Conservation (phyloP, 2,329 filamentous ascomycete genomes). For the Colletotrichum sp. region DNA sequence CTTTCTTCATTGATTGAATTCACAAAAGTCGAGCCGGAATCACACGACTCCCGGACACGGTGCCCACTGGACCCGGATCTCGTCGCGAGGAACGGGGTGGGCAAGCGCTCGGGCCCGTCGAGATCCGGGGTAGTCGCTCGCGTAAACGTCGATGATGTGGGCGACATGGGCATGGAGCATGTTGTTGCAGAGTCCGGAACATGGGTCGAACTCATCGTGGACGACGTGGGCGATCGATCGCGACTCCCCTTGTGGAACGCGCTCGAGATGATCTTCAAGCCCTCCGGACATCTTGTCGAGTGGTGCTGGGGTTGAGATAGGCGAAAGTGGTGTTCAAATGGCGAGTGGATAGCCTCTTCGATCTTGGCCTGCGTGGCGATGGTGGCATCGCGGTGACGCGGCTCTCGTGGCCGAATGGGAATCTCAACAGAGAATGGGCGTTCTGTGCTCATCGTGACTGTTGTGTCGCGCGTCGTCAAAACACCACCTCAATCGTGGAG, state of each 20-base stretch:
- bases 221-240: slow-evolving; percentile 40
- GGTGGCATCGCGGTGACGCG: slow-evolving; percentile 14
- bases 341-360: slow-evolving; percentile 3
- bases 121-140: slow-evolving; percentile 23
- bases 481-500: neutral
- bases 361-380: neutral
- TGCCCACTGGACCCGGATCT: slow-evolving; percentile 4
- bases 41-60: slow-evolving; percentile 28
- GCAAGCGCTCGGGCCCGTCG: slow-evolving; percentile 10
- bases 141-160: slow-evolving; percentile 22
- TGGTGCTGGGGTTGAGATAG: neutral
- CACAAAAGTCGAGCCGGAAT: slow-evolving; percentile 43
- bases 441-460: neutral
- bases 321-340: slow-evolving; percentile 9
- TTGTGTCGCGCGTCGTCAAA: neutral
- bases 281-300: slow-evolving; percentile 17
- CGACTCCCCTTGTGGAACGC: slow-evolving; percentile 5
- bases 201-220: slow-evolving; percentile 40
- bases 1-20: slow-evolving; percentile 16
- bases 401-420: slow-evolving; percentile 18
- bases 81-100: slow-evolving; percentile 10
- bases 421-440: slow-evolving; percentile 9
- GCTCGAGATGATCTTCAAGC: slow-evolving; percentile 16
- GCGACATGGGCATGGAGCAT: slow-evolving; percentile 32
- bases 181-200: slow-evolving; percentile 44